A percentile compares a stretch with the other conserved stretches of the same genome.
Conservation (phyloP, 164 flowering plant genomes). For the Vitis rotundifolia region DNA sequence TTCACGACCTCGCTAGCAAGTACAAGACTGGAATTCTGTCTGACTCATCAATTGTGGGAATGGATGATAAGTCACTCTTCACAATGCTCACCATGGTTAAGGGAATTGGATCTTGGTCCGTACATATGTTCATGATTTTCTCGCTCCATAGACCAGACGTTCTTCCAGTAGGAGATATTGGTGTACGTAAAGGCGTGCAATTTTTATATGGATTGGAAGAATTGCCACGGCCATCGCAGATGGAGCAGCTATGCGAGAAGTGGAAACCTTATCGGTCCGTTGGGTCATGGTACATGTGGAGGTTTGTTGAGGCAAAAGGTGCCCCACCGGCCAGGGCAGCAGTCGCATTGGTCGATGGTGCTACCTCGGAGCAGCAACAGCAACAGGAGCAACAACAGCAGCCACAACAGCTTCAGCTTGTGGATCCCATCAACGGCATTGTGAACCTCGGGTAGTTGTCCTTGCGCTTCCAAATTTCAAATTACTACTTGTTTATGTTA, state of each 20-base stretch:
- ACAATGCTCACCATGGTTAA: constrained; percentile 35
- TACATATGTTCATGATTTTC: constrained; percentile 55
- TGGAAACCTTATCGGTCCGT: constrained; percentile 55
- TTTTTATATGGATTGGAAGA: constrained; percentile 30
- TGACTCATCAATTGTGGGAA: constrained; percentile 31
- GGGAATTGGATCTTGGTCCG: constrained; percentile 51
- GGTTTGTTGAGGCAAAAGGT: constrained; percentile 30
- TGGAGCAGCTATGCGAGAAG: constrained; percentile 43
- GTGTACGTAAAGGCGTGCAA: constrained; percentile 45
- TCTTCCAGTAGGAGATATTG: constrained; percentile 42
- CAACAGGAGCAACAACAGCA: too few species aligned
- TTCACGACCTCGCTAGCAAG: constrained; percentile 38
- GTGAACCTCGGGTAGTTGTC: too few species aligned
- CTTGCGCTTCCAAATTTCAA: too few species aligned
- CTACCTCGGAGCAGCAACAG: too few species aligned
- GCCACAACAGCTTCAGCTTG: too few species aligned
- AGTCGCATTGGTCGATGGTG: too few species aligned
- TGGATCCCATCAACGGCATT: too few species aligned
- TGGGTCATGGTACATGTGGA: constrained; percentile 53
- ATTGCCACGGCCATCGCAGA: constrained; percentile 29
- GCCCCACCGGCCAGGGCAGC: background rate
- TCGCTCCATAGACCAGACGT: constrained; percentile 44
- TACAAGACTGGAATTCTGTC: constrained; percentile 34
- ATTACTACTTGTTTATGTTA: too few species aligned
- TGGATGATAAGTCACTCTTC: constrained; percentile 37